Evolutionary conservation across 192 early-diverging fungal species (phyloP).

Genomic region (Coemansia sp.): DNA sequence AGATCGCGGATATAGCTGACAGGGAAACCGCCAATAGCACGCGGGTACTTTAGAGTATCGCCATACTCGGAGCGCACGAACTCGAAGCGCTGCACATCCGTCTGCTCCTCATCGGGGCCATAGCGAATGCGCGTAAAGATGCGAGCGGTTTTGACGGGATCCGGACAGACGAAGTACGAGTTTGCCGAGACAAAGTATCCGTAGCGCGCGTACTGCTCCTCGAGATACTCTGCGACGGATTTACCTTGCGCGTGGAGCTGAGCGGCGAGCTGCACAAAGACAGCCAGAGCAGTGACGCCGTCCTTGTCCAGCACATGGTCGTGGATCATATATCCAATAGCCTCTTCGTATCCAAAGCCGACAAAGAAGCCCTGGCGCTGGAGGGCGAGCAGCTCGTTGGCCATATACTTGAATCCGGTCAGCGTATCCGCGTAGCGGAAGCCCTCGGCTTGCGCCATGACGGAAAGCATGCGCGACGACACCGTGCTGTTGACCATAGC

Average conservation of each 20-base stretch:
- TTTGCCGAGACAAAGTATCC: conserved; percentile 87
- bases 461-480: conserved; percentile 80
- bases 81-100: conserved; percentile 21
- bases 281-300: conserved; percentile 80
- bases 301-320: conserved; percentile 89
- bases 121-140: conserved; percentile 87
- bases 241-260: conserved; percentile 65
- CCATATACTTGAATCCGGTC: conserved; percentile 97
- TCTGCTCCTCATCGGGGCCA: conserved; percentile 57
- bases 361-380: conserved; percentile 66
- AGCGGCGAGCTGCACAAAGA: conserved; percentile 76
- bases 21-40: conserved; percentile 64
- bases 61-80: conserved; percentile 14
- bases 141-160: conserved; percentile 64
- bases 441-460: conserved; percentile 73
- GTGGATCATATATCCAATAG: conserved; percentile 86
- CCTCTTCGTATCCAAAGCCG: conserved; percentile 91
- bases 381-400: conserved; percentile 76
- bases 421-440: conserved; percentile 87
- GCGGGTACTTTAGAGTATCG: conserved; percentile 70
- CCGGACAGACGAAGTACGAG: conserved; percentile 85
- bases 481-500: conserved; percentile 88
- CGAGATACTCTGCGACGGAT: conserved; percentile 68
- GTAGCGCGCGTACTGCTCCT: conserved; percentile 71
- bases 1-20: conserved; percentile 81